phyloP scores from a whole-genome alignment of 768 basidiomycete genomes.

The Jaapia argillacea region DNA sequence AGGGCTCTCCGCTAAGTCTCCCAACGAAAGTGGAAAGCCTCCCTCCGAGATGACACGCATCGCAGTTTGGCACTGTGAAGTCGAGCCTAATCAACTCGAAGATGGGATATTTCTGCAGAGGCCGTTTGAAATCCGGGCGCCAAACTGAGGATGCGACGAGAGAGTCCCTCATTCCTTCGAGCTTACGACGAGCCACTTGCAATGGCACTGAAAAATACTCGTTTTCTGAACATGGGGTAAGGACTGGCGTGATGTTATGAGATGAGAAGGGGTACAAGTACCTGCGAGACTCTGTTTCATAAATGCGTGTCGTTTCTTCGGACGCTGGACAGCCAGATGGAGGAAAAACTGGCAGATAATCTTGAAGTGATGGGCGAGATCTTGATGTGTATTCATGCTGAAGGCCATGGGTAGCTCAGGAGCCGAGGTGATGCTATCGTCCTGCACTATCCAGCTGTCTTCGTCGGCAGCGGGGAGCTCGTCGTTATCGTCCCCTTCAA shows the following conservation, averaged over 20 bases:
- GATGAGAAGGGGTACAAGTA: constrained; percentile 15
- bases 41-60: constrained; percentile 74
- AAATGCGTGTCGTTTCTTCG: constrained; percentile 38
- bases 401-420: constrained; percentile 63
- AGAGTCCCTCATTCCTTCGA: constrained; percentile 62
- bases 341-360: constrained; percentile 84
- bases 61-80: constrained; percentile 55
- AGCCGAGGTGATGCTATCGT: constrained; percentile 25
- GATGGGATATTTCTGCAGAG: constrained; percentile 57
- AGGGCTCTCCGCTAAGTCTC: constrained; percentile 55
- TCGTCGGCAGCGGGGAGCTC: constrained; percentile 15
- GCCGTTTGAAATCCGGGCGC: constrained; percentile 56
- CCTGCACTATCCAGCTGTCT: constrained; percentile 57
- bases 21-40: constrained; percentile 57
- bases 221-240: constrained; percentile 28
- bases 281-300: constrained; percentile 46
- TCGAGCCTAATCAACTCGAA: constrained; percentile 44
- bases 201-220: constrained; percentile 72
- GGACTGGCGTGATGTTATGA: not conserved
- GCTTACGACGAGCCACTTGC: constrained; percentile 53
- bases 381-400: constrained; percentile 72
- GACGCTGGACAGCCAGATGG: constrained; percentile 58
- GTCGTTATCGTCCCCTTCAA: constrained; percentile 27
- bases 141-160: constrained; percentile 81
- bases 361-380: constrained; percentile 74